Percentiles rank a stretch among this genome's conserved stretches.
phyloP scores from a whole-genome alignment of 2,329 filamentous ascomycete genomes.

The Teratosphaeria destructans region DNA sequence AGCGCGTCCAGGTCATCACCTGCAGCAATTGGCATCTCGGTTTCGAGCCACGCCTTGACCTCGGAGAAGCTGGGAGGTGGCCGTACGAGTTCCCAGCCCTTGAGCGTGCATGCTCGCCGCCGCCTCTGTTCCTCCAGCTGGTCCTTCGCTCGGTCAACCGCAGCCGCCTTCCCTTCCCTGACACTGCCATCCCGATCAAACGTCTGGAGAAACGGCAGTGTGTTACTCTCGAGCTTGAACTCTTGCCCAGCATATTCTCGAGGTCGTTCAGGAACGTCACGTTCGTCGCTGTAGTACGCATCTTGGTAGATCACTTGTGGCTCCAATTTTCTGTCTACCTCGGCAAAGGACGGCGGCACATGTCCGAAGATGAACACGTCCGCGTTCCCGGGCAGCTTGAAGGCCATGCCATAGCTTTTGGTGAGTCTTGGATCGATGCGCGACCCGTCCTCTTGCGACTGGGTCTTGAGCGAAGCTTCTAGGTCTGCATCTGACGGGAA shows the following conservation, averaged over 20 bases:
- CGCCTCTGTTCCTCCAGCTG: constrained; percentile 43
- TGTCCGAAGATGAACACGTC: constrained; percentile 26
- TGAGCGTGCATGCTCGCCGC: constrained; percentile 49
- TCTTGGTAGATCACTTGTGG: constrained; percentile 71
- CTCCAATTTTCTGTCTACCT: constrained; percentile 48
- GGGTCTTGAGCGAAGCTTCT: neutral
- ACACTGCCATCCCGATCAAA: constrained; percentile 47
- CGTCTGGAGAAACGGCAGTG: constrained; percentile 65
- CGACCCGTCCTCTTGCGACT: neutral
- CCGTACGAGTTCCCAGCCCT: constrained; percentile 65
- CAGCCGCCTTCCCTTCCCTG: constrained; percentile 45
- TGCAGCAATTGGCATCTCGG: constrained; percentile 14
- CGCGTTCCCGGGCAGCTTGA: constrained; percentile 7
- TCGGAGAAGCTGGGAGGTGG: constrained; percentile 61
- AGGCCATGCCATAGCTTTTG: constrained; percentile 6
- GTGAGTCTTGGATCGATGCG: neutral
- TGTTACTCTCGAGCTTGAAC: constrained; percentile 66
- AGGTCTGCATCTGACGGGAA: neutral
- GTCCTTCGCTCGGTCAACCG: constrained; percentile 44
- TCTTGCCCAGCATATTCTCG: constrained; percentile 83
- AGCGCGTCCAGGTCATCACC: constrained; percentile 8
- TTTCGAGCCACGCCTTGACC: constrained; percentile 58
- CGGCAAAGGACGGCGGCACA: constrained; percentile 31
- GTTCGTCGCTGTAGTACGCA: constrained; percentile 73
- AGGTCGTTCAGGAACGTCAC: constrained; percentile 65